Percentiles rank a stretch among this genome's conserved stretches.
These are phyloP conservation scores for Botrytis aclada DNA, from an alignment of 2,329 filamentous ascomycete genomes.

Conservation along the genomic window DNA sequence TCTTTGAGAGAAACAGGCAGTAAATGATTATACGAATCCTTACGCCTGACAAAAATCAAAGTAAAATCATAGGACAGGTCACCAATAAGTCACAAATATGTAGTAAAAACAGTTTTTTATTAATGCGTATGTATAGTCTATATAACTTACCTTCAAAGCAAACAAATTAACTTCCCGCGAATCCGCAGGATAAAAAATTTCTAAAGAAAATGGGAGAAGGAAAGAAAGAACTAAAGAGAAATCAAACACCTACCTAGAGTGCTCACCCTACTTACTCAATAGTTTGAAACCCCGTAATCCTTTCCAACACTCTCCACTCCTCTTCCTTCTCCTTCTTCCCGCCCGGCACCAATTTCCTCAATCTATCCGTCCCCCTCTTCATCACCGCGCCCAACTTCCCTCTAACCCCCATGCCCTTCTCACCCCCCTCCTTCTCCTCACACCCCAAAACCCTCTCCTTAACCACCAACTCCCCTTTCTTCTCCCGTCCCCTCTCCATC, in stretches of 20 bases:
- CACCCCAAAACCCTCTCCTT: background rate
- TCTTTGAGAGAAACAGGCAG: background rate
- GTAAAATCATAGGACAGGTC: background rate
- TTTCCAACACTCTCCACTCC: background rate
- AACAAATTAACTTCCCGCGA: background rate
- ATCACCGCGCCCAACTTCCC: background rate
- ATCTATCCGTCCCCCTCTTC: background rate
- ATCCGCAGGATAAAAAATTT: background rate
- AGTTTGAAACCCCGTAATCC: background rate
- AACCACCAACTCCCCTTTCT: background rate
- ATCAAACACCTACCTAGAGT: background rate
- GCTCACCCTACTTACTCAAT: slow-evolving; percentile 1
- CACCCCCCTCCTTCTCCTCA: too few species aligned
- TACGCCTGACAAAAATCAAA: background rate
- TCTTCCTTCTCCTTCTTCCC: background rate
- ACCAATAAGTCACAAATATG: background rate
- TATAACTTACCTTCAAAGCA: background rate
- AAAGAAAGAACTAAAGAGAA: background rate
- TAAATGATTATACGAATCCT: background rate
- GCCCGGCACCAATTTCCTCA: background rate
- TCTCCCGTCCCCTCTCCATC: background rate
- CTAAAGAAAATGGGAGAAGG: too few species aligned
- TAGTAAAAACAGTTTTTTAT: background rate
- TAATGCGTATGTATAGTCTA: background rate
- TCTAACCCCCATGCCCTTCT: background rate